Base-by-base conservation (phyloP, 2,329 filamentous ascomycete genomes). In the Monilinia fructicola region DNA sequence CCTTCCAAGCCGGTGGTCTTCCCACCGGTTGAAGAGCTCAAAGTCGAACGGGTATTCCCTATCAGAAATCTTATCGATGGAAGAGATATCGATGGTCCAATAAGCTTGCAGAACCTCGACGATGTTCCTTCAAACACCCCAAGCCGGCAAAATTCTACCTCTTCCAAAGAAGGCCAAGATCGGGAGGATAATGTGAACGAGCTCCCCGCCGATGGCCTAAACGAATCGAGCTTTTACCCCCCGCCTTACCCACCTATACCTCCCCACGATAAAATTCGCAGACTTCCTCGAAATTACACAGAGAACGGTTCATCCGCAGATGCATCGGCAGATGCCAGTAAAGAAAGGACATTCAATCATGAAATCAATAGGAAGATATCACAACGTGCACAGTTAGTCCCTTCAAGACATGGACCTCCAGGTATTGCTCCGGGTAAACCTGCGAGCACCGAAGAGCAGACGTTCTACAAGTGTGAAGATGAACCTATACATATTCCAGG, bases 401-500 rank as follows among this genome's bases (percentile, higher is more conserved):
- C 69, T 14, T 66, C 72, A 3, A 64, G 52, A 12, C 56, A 64
- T 10, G 69, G 71, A 3, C 64, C 70, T 21, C 73, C 72, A 31
- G 64, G 67, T 28, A 67, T 72, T 26, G 52, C 68, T 2, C 54
- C 68, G 1, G 69, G 69, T 5, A 59, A 59, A 35, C 59, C 67
- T 4, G 60, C 65, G 23, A 65, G 70, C 26, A 28, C 59, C 16
- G 54, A 40, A 12, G 59, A 50, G 35, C 54, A 53, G 48, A n/a
- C 31, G 21, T 53, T 66, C 35, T 66, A 38, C 38, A 85, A 87
- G 60, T 97, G 93, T 74, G 93, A 97, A 77, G 93, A 97, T 74
- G 93, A 97, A 73, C 92, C 93, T 0, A 96, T 97, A 40, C 92
- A 94, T 70, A 89, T 92, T 14, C 64, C 64, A 31, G 64, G 64